A percentile compares a stretch with the other conserved stretches of the same genome.
Conservation (phyloP, 306 rosid genomes). For the Lathyrus sativus region DNA sequence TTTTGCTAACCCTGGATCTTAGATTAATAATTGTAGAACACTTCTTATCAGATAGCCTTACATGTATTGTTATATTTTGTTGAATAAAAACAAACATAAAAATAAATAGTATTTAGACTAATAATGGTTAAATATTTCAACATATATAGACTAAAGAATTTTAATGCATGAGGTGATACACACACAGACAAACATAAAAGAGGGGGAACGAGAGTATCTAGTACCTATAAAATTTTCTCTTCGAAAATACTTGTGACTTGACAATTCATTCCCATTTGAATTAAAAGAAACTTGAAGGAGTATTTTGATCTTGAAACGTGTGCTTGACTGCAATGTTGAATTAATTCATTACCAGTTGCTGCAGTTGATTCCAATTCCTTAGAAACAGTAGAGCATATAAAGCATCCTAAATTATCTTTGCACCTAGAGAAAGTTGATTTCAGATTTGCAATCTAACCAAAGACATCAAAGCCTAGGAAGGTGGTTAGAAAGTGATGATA, state of each 20-base stretch:
- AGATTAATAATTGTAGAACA: too few species aligned
- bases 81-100: too few species aligned
- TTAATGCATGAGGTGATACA: background rate
- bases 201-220: background rate
- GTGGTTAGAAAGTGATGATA: background rate
- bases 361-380: slow-evolving; percentile 1
- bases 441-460: slow-evolving; percentile 10
- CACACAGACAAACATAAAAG: background rate
- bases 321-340: background rate
- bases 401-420: slow-evolving; percentile 3
- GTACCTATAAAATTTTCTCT: slow-evolving; percentile 26
- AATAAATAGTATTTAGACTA: too few species aligned
- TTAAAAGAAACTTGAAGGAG: background rate
- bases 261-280: slow-evolving; percentile 31
- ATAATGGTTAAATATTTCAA: too few species aligned
- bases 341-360: background rate
- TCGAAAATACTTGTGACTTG: background rate
- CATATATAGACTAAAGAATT: background rate
- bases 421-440: slow-evolving; percentile 7
- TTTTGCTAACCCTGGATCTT: too few species aligned
- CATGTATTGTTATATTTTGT: too few species aligned
- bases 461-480: slow-evolving; percentile 15
- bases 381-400: background rate
- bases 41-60: too few species aligned
- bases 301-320: background rate